Evolutionary conservation across 257 asterid genomes (phyloP).

Genomic region (Fraxinus pennsylvanica): DNA sequence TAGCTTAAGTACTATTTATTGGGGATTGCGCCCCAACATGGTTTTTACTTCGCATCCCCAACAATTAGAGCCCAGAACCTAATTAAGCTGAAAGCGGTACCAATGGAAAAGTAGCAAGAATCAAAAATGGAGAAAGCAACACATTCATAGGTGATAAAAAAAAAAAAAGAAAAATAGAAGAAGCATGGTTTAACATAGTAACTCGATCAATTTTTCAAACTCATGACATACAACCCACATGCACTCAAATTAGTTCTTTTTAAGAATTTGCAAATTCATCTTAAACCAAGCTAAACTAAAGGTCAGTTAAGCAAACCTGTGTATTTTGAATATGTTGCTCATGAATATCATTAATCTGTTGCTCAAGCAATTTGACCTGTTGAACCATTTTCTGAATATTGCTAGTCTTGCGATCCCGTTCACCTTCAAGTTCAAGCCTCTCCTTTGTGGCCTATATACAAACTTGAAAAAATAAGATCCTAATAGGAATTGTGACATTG

Average conservation of each 20-base stretch:
- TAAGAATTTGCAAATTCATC: constrained; percentile 21
- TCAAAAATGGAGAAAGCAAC: constrained; percentile 5
- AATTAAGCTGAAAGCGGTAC: no score
- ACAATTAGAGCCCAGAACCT: no score
- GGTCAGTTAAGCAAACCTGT: constrained; percentile 51
- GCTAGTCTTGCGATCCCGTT: constrained; percentile 43
- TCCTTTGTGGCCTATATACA: constrained; percentile 65
- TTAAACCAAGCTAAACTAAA: constrained; percentile 18
- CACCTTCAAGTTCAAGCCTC: constrained; percentile 62
- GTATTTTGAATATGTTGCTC: constrained; percentile 67
- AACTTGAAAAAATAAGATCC: constrained; percentile 25
- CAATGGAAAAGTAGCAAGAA: background rate
- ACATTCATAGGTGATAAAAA: background rate
- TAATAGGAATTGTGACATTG: constrained; percentile 11
- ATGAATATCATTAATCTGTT: constrained; percentile 62
- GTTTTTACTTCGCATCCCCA: no score
- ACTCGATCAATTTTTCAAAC: background rate
- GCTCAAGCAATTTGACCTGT: constrained; percentile 51
- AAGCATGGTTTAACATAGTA: background rate
- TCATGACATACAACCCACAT: background rate
- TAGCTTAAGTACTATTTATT: no score
- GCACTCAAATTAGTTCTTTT: constrained; percentile 5
- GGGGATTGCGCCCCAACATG: no score
- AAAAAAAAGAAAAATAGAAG: background rate
- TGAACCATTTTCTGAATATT: constrained; percentile 42